Evolutionary conservation across 164 flowering plant species (phyloP), one percentile per base, ranked within the genome.

Genomic region (Houttuynia cordata): DNA sequence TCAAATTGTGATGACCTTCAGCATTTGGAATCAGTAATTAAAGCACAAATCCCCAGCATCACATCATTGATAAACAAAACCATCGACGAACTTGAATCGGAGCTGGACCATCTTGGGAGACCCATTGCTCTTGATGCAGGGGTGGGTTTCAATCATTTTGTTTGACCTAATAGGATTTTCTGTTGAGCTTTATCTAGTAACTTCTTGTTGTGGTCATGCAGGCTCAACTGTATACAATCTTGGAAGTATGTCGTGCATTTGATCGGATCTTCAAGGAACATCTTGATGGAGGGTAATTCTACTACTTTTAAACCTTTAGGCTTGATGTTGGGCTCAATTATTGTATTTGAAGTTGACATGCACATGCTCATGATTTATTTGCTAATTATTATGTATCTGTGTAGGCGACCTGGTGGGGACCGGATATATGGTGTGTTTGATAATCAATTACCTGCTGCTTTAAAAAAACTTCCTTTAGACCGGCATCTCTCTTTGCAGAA

Each of bases 391-490:
- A 39, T 61, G 56, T 19, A 25, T 24, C 51, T 70, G 12, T 50
- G 21, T 67, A 88, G 96, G 64, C 92, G 96, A 56, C 69, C 96
- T 52, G 96, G 96, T 51, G 96, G 96, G 71, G 96, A 88, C 56
- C 85, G 85, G 63, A 71, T 88, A 37, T 84, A 86, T 68, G 53
- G 64, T 45, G 88, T 88, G 40, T 88, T 88, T 64, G 96, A 86
- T 68, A 80, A 79, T 67, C 96, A 84, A 70, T 76, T 88, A 53
- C 93, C 96, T 53, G 90, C 90, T 61, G 90, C 87, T 56, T 52
- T 88, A 61, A 88, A 83, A 71, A 83, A 89, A 65, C 72, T 88
- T 76, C 96, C 87, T 61, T 83, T 88, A 73, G 93, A 86, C 70
- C 87, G 79, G 54, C 86, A 88, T n/a, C 91, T 88, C 58, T 74